Evolutionary conservation across 805 yeast genomes (phyloP).

Genomic region (Candida chauliodis): DNA sequence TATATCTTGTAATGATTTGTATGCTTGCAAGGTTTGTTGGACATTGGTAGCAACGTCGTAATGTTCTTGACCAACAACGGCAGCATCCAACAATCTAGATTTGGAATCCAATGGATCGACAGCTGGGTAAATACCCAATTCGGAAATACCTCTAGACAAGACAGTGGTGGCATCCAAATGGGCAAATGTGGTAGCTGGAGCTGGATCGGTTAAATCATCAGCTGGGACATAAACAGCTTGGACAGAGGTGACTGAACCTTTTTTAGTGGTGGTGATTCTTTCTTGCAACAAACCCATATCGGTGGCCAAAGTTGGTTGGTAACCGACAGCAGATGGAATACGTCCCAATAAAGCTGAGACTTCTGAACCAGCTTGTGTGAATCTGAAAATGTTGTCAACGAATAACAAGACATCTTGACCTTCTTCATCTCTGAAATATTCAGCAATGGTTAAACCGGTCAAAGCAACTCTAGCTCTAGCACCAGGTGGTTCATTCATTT

Average conservation of each 20-base stretch:
- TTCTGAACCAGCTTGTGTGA: conserved; percentile 99
- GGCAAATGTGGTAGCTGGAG: conserved; percentile 99
- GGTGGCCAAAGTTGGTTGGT: conserved; percentile 99
- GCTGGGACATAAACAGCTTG: conserved; percentile 99
- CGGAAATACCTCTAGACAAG: conserved; percentile 99
- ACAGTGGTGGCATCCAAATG: conserved; percentile 99
- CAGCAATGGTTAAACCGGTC: conserved; percentile 99
- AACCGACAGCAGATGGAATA: conserved; percentile 99
- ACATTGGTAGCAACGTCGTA: conserved; percentile 91
- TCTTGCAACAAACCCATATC: conserved; percentile 99
- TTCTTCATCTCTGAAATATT: conserved; percentile 99
- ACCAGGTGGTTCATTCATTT: conserved; percentile 99
- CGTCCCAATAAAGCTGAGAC: conserved; percentile 99
- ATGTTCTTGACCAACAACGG: conserved; percentile 99
- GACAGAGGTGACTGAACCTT: conserved; percentile 99
- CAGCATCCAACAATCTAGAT: conserved; percentile 95
- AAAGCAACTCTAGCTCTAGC: conserved; percentile 99
- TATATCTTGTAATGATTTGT: conserved; percentile 99
- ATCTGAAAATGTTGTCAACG: conserved; percentile 99
- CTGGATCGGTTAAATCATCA: conserved; percentile 99
- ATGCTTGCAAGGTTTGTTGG: conserved; percentile 98
- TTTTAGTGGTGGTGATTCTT: conserved; percentile 99
- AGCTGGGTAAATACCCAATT: conserved; percentile 95
- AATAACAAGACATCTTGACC: conserved; percentile 99
- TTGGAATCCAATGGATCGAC: conserved; percentile 99